Evolutionary conservation across 202 grass and related monocot genomes (phyloP).

Genomic region (Panicum virgatum): DNA sequence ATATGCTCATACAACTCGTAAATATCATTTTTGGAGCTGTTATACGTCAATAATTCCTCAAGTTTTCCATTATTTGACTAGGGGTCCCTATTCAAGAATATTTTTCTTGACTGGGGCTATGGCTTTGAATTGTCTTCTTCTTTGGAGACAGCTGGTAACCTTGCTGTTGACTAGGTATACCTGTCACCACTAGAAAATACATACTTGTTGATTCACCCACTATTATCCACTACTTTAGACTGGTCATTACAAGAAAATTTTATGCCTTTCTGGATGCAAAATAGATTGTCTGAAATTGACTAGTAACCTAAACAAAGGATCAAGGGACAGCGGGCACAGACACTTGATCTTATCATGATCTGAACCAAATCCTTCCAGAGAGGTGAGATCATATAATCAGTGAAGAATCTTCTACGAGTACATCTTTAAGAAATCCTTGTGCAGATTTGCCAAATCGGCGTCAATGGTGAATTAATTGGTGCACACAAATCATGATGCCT

Average conservation of each 20-base stretch:
- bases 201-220: not conserved
- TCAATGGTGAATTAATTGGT: not conserved
- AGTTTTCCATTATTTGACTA: constrained; percentile 48
- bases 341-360: constrained; percentile 34
- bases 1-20: not conserved
- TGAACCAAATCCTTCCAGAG: constrained; percentile 17
- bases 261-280: constrained; percentile 20
- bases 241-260: not conserved
- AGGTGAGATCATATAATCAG: constrained; percentile 18
- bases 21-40: not conserved
- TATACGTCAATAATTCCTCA: constrained; percentile 30
- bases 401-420: constrained; percentile 9
- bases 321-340: not conserved
- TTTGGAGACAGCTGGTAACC: constrained; percentile 37
- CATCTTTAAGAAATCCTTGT: constrained; percentile 10
- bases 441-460: constrained; percentile 41
- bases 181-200: constrained; percentile 22
- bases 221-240: constrained; percentile 16
- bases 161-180: constrained; percentile 21
- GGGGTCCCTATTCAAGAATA: not conserved
- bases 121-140: constrained; percentile 49
- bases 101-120: constrained; percentile 38
- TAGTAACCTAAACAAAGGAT: constrained; percentile 25
- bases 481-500: not conserved
- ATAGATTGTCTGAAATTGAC: constrained; percentile 33